Evolutionary conservation across 1,139 yeast species (phyloP).

Genomic region (Blastobotrys illinoisensis): DNA sequence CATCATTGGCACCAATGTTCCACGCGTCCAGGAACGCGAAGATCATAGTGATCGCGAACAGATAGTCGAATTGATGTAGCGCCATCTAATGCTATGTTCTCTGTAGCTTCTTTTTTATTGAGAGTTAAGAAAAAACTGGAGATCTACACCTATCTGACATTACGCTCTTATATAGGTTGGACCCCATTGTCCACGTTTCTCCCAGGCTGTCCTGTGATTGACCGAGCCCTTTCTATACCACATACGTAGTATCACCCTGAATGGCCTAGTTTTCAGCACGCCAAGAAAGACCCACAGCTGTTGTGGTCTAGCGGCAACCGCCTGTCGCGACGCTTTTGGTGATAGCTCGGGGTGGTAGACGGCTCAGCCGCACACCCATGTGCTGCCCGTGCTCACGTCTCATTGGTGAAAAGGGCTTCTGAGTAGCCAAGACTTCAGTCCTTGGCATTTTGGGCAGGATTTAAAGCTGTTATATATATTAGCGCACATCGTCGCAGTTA

Average conservation of each 20-base stretch:
- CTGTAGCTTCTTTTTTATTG: background rate
- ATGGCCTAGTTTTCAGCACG: background rate
- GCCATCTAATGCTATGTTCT: conserved; percentile 23
- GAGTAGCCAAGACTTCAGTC: background rate
- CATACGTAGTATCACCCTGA: background rate
- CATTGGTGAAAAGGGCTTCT: background rate
- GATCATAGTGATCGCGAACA: conserved; percentile 50
- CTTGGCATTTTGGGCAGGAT: background rate
- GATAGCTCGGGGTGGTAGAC: background rate
- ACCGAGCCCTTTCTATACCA: background rate
- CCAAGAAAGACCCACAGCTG: background rate
- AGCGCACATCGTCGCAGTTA: background rate
- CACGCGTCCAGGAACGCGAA: conserved; percentile 79
- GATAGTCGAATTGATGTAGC: conserved; percentile 57
- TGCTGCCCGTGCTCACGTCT: background rate
- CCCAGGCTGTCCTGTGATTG: background rate
- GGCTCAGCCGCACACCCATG: background rate
- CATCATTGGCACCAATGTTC: conserved; percentile 81
- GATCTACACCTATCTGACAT: background rate
- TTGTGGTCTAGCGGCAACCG: background rate
- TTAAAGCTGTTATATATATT: background rate
- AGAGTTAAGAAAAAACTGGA: background rate
- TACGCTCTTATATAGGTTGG: background rate
- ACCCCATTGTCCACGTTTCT: background rate
- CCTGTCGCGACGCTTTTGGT: background rate